Evolutionary conservation across 768 basidiomycete species (phyloP).

Genomic region (Jaapia argillacea): DNA sequence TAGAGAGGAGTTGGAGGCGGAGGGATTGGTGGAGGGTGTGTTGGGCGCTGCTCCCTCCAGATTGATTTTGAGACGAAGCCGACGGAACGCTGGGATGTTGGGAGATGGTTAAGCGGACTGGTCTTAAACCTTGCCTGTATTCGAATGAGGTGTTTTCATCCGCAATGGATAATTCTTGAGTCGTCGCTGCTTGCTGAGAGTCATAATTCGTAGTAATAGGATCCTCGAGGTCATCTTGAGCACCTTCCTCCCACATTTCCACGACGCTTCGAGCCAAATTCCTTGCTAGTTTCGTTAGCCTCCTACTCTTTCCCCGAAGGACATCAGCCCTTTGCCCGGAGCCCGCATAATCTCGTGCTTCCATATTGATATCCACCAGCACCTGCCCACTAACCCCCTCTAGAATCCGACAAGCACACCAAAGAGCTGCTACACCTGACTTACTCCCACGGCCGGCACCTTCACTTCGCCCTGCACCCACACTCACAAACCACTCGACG

Average conservation of each 20-base stretch:
- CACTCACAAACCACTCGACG: conserved; percentile 72
- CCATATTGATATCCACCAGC: conserved; percentile 22
- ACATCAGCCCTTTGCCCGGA: background rate
- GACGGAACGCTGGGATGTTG: too few relatives aligned
- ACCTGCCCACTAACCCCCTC: conserved; percentile 55
- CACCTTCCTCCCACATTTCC: conserved; percentile 56
- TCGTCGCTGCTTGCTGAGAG: background rate
- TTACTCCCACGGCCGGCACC: conserved; percentile 27
- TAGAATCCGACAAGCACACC: conserved; percentile 72
- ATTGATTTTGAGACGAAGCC: too few relatives aligned
- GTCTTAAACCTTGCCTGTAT: conserved; percentile 1
- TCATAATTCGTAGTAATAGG: conserved; percentile 11
- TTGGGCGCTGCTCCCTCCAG: too few relatives aligned
- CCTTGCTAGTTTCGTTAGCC: conserved; percentile 55
- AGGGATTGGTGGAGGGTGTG: conserved; percentile 57
- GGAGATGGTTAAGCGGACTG: conserved; percentile 18
- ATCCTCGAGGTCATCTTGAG: conserved; percentile 21
- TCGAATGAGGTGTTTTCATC: conserved; percentile 20
- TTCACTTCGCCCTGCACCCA: conserved; percentile 19
- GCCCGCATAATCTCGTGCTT: conserved; percentile 1
- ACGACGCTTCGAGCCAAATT: conserved; percentile 53
- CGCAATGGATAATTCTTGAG: too few relatives aligned
- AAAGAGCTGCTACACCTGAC: conserved; percentile 61
- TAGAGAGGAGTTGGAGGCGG: conserved; percentile 65
- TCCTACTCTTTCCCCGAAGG: conserved; percentile 27